phyloP scores from a whole-genome alignment of 2,329 filamentous ascomycete genomes.

The Scopulariopsis brevicaulis region DNA sequence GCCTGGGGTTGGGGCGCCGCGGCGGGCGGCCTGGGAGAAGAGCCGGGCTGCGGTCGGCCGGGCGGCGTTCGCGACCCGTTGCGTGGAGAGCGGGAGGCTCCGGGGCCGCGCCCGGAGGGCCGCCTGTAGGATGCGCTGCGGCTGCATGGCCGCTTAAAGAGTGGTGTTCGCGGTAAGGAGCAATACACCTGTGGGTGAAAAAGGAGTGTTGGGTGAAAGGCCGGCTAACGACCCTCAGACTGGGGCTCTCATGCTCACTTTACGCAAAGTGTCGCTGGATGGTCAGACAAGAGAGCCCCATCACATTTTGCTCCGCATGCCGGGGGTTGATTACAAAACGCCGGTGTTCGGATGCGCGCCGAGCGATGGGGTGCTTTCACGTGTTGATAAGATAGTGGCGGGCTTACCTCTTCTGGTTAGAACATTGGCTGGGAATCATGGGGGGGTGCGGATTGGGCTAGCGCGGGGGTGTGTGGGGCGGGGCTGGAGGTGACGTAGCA shows the following conservation, averaged over 20 bases:
- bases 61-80: neutral
- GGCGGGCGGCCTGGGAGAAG: conserved; percentile 1
- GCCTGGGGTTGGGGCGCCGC: conserved; percentile 1
- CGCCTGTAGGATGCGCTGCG: neutral
- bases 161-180: neutral
- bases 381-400: conserved; percentile 2
- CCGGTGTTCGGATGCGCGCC: neutral
- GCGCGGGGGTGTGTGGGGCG: neutral
- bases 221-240: neutral
- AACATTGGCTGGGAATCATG: neutral
- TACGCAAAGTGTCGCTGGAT: too few species aligned
- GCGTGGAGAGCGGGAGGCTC: conserved; percentile 1
- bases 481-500: neutral
- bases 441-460: too few species aligned
- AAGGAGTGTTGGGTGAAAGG: neutral
- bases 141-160: neutral
- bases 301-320: neutral
- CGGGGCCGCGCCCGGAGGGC: neutral
- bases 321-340: neutral
- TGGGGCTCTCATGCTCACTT: neutral
- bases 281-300: too few species aligned
- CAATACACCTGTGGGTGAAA: neutral
- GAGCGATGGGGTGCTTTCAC: conserved; percentile 7
- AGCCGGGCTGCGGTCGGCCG: neutral
- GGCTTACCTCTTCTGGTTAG: neutral